Evolutionary conservation across 805 yeast genomes (phyloP).

Genomic region (Lipomyces orientalis): DNA sequence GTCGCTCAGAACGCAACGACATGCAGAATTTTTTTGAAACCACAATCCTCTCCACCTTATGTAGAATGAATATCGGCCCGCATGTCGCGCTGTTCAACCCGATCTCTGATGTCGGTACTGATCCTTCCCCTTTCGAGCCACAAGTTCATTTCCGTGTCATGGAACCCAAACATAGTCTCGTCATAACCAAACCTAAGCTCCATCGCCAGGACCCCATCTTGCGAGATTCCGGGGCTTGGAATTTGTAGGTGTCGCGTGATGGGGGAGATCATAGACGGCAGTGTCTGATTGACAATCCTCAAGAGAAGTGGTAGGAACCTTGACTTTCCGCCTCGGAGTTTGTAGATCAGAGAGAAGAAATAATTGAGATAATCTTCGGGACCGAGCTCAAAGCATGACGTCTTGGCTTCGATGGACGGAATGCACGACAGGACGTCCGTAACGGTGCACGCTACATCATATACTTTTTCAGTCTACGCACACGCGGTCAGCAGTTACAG

Average conservation of each 20-base stretch:
- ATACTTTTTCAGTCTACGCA: slow-evolving; percentile 7
- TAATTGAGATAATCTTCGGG: slow-evolving; percentile 7
- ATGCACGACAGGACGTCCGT: slow-evolving; percentile 7
- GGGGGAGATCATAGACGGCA: slow-evolving; percentile 4
- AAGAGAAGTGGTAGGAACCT: slow-evolving; percentile 8
- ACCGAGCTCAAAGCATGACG: slow-evolving; percentile 8
- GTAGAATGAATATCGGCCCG: background rate
- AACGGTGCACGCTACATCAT: slow-evolving; percentile 9
- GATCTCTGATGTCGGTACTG: background rate
- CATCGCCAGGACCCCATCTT: background rate
- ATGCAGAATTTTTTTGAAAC: no score
- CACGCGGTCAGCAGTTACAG: background rate
- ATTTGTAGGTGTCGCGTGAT: slow-evolving; percentile 5
- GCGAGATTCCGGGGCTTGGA: background rate
- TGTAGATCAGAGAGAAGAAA: slow-evolving; percentile 2
- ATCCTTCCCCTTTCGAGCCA: slow-evolving; percentile 5
- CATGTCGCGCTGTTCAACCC: background rate
- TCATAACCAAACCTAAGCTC: background rate
- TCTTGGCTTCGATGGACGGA: background rate
- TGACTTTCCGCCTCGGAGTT: background rate
- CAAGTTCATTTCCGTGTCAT: slow-evolving; percentile 9
- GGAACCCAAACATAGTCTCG: slow-evolving; percentile 1
- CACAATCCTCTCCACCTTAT: background rate
- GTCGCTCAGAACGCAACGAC: no score
- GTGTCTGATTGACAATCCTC: background rate